These are phyloP conservation scores for Cladosporium phlei DNA, from an alignment of 2,329 filamentous ascomycete species.

Conservation along the genomic window DNA sequence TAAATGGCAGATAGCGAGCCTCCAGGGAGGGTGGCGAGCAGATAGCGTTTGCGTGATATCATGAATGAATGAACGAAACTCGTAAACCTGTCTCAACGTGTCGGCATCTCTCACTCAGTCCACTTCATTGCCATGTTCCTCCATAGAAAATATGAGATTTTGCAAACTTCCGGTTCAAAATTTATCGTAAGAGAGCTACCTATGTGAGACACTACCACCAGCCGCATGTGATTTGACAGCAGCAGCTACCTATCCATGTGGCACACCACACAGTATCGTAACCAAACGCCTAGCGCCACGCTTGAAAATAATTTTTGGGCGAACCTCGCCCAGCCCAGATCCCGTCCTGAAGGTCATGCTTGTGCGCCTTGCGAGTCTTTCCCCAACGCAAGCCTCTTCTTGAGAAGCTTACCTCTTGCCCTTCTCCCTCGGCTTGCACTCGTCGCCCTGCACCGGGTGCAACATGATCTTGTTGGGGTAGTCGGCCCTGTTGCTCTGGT, in stretches of 20 bases:
- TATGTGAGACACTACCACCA: no score
- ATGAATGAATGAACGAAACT: no score
- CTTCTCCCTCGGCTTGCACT: conserved; percentile 48
- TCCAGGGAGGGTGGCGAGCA: no score
- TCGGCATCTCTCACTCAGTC: no score
- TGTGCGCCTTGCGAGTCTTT: background rate
- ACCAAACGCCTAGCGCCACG: conserved; percentile 13
- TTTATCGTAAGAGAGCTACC: no score
- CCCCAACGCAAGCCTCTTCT: background rate
- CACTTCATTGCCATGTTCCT: no score
- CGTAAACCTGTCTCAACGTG: no score
- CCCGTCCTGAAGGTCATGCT: background rate
- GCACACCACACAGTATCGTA: conserved; percentile 6
- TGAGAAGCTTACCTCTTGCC: conserved; percentile 39
- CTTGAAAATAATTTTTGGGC: conserved; percentile 10
- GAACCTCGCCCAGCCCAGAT: background rate
- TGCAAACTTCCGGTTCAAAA: no score
- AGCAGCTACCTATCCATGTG: conserved; percentile 1
- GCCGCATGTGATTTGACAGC: background rate
- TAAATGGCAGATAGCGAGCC: no score
- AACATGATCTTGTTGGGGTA: conserved; percentile 49
- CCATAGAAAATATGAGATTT: no score
- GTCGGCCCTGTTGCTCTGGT: conserved; percentile 69
- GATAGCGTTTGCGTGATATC: no score
- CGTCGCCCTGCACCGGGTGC: conserved; percentile 44